Base-by-base conservation (phyloP, 345 rosid species). In the Fremontodendron californicum region DNA sequence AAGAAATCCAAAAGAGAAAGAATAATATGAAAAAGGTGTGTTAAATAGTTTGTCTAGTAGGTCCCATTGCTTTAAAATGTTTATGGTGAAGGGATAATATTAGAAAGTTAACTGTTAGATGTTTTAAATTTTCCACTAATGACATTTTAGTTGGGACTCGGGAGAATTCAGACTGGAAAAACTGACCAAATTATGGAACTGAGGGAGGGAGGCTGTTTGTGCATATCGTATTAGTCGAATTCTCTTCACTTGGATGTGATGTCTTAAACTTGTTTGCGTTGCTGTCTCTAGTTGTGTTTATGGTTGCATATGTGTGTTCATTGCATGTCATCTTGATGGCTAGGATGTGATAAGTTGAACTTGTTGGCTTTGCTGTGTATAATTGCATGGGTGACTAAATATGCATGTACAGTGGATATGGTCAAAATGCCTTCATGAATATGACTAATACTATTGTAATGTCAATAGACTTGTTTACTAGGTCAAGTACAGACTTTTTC, bases 401-500 rank as follows among this genome's bases (percentile, higher is more conserved):
- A 65, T 65, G 23, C 6, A 11, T 67, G 49, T 42, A 40, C 71
- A 9, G 5, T 66, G 71, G 16, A 21, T 42, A 16, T 67, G 51
- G 16, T 67, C 52, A 42, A 35, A 23, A 42, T 42, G 51, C 72
- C 52, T 66, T 42, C 33, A 23, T 67, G 35, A 64, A 64, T 29
- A 54, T 72, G 63, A 48, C 62, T 42, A n/a, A 58, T 35, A 21
- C 23, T 61, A 55, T 78, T 27, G 40, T 78, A 18, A 27, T 71
- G 40, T 62, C 78, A 18, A 39, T 73, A 85, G 87, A 67, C 63
- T 4, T 85, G 74, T 54, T 69, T 72, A 76, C 72, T 57, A 80
- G 83, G 64, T 68, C 39, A 35, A 46, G 66, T 29, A 54, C 46
- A 8, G 42, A 80, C 65, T 89, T 88, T 77, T 69, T 88, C 46